Evolutionary conservation across 257 asterid species (phyloP), one percentile per base, ranked within the genome.

Genomic region (Perilla frutescens): DNA sequence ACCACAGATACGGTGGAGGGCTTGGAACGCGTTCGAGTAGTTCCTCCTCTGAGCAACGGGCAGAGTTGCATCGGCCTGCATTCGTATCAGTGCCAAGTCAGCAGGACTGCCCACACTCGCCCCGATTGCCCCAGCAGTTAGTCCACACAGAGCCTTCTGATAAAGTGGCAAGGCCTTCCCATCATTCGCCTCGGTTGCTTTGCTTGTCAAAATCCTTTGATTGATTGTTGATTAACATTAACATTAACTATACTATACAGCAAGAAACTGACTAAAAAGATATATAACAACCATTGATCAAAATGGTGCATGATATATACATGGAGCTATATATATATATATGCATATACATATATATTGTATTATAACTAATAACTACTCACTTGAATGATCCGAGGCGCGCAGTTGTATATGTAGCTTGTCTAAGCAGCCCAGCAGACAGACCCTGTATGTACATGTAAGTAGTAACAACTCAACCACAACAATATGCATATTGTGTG

Each of bases 1-100:
- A 15, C 87, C 67, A 57, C 31, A 69, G 56, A 94, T 94, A 29
- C 96, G 97, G 36, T 37, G 73, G 41, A 94, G 99, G 6, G 99
- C 99, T 10, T 94, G 91, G 63, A 94, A 84, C 34, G 99, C 99
- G 56, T 91, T 94, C 0, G 88, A 81, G 85, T 94, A 94, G 66
- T 94, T 76, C 3, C 99, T 89, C 12, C 99, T 79, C 72, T 94
- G 97, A 60, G 98, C 91, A 68, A 47, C 63, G 34, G 99, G 98
- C 50, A 91, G 78, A 48, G 99, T 94, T 8, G 99, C 97, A 81
- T 94, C 99, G 14, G 99, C 99, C 84, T 94, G 99, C 99, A 94
- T 94, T 43, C 98, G 96, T 57, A 94, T 87, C 82, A 94, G 99
- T 10, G 99, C 98, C 79, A 94, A 76, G 75, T 94, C 99, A 36